Base-by-base conservation (phyloP, 805 yeast species). In the Metschnikowia colocasiae region DNA sequence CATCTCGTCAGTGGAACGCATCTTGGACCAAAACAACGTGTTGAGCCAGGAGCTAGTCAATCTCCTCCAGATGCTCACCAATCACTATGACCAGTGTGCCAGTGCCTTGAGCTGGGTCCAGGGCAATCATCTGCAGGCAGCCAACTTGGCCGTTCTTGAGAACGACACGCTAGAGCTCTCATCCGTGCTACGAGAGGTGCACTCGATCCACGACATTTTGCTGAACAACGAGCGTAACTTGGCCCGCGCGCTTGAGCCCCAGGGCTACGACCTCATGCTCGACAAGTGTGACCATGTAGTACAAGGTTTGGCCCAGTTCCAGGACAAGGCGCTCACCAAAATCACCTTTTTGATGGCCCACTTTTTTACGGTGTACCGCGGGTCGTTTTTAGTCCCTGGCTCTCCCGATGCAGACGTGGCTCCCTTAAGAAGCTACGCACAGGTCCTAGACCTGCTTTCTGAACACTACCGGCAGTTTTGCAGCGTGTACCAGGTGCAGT, bases 11-110 rank as follows among this genome's bases (percentile, higher is more conserved):
- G 36, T 40, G 15, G 36, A 26, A n/a, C 12, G 27, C 8, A 31
- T 54, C 6, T 40, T 55, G 16, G 29, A 33, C 29, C 79, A 77
- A 45, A 80, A 78, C 50, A 56, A 65, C 13, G 68, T 71, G 1
- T 59, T 81, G 41, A 95, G 88, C 45, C 73, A 75, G 48, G 94
- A 85, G 45, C 73, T 88, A 64, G 95, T 87, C 0, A 74, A 77
- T 2, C 69, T 85, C 15, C 67, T 91, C 29, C 82, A 81, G 47
- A 80, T 90, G 57, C 68, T 90, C 40, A 84, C 96, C 9, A 80
- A 79, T 45, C 96, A 90, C 65, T 88, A 82, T 57, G 97, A 90
- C 62, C 89, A 87, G 59, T 86, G 95, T 55, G 56, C 68, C 10
- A 67, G 77, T 50, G 85, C 80, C 8, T 58, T 23, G 35, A 40